Evolutionary conservation across 2,329 filamentous ascomycete species (phyloP), one percentile per base, ranked within the genome.

Genomic region (Diaporthe ampelina): DNA sequence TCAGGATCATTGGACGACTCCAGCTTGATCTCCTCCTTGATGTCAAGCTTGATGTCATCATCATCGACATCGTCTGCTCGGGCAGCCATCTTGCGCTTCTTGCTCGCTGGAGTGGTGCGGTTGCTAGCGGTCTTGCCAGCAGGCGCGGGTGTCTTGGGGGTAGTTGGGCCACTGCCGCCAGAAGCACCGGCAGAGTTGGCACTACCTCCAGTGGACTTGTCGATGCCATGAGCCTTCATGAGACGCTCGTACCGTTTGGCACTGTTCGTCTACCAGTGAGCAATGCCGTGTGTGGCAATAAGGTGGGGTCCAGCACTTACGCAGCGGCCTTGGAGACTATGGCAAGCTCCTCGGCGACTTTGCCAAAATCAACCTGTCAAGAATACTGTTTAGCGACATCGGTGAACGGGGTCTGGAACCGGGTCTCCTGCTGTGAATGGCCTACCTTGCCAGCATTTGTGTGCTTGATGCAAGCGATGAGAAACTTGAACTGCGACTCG

Each of bases 181-280:
- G 75, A 74, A 29, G 74, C 69, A 37, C 40, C 74, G 54, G 72
- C 69, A 61, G 75, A 70, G 72, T 40, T 57, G 69, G 77, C 74
- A 15, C 73, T 73, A 67, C 77, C 74, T 15, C 74, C 74, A 43
- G 76, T 78, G 59, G 77, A 78, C 65, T 78, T 79, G 67, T 79
- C 68, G 71, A 92, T 88, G 35, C 86, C 86, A 76, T 91, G 85
- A 11, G 87, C 83, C 80, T 92, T 91, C 83, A 92, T 85, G 79
- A 94, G 86, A 43, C 92, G 89, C 81, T 92, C 90, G 78, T 92
- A 94, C 77, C 92, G 86, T 82, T 94, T 94, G 76, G 91, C 89
- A 1, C 92, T 94, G 78, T 75, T 19, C 37, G 17, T 21, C 73
- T 7, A 56, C 29, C 29, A 10, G 24, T 52, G 13, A 54, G 19